Base-by-base conservation (phyloP, 2,329 filamentous ascomycete species). In the Aspergillus glaucus region DNA sequence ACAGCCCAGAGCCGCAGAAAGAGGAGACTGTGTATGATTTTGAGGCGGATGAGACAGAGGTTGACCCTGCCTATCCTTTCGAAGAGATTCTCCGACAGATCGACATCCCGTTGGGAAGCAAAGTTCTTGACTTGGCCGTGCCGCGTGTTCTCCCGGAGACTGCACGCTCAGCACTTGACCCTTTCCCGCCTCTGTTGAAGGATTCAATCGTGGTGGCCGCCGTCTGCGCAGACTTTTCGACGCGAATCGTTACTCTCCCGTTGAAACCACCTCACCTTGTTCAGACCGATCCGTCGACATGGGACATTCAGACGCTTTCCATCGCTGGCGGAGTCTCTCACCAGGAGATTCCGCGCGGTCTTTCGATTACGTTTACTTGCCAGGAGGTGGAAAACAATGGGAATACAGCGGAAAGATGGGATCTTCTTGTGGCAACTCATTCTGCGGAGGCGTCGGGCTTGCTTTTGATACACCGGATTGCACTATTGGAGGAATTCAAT, bases 21-120 rank as follows among this genome's bases (percentile, higher is more conserved):
- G 48, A 51, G 28, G 55, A 58, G 30, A 54, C 48, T 5, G 17
- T 40, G 3, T 59, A 69, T 34, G 66, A 76, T 12, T 81, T 79
- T 46, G 75, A 80, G 50, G 63, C 73, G 0, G 75, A 80, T 37
- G 79, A 82, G 47, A 58, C 60, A 36, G 80, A 84, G 59, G 64
- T 78, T n/a, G 79, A 84, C 52, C 72, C 77, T 21, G 73, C 76
- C 15, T 70, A 75, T 48, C 79, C 79, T 24, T 82, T 77, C 50
- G 72, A 76, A 43, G 68, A 71, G 19, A 71, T 84, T 46, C 62
- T 81, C 30, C 76, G 79, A 53, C 71, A 77, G 34, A 59, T 83
- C 44, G 76, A 81, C 52, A 71, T 84, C 34, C 68, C 74, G 9
- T 67, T 84, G 36, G 77, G 75, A 48, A 73, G 72, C 42, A 73